Percentiles rank a stretch among this genome's conserved stretches.
phyloP scores from a whole-genome alignment of 1,139 yeast genomes.

The Geotrichum australiense region DNA sequence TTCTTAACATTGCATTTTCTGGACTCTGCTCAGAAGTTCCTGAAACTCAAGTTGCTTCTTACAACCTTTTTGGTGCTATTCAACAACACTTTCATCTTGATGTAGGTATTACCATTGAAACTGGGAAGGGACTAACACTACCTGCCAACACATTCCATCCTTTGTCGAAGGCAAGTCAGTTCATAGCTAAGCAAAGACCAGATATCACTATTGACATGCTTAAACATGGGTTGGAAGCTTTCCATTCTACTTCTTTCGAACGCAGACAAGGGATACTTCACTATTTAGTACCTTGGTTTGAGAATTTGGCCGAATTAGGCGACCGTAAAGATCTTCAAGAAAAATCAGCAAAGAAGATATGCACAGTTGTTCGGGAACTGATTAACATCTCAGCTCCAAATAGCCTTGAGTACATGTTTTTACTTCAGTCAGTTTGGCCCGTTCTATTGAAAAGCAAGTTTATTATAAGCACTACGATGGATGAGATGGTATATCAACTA shows the following conservation, averaged over 20 bases:
- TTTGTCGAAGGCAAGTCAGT: slow-evolving; percentile 51
- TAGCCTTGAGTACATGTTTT: slow-evolving; percentile 39
- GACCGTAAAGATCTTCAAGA: slow-evolving; percentile 10
- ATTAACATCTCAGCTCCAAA: slow-evolving; percentile 49
- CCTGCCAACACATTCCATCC: slow-evolving; percentile 66
- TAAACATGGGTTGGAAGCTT: slow-evolving; percentile 53
- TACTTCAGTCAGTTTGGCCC: slow-evolving; percentile 63
- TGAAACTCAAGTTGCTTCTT: slow-evolving; percentile 58
- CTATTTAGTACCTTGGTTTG: slow-evolving; percentile 73
- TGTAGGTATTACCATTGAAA: slow-evolving; percentile 30
- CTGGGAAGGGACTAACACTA: slow-evolving; percentile 57
- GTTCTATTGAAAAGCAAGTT: slow-evolving; percentile 25
- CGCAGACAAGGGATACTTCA: slow-evolving; percentile 43
- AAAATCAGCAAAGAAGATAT: slow-evolving; percentile 49
- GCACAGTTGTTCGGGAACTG: slow-evolving; percentile 56
- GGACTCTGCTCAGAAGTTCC: slow-evolving; percentile 57
- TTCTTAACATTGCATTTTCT: slow-evolving; percentile 59
- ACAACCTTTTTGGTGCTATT: slow-evolving; percentile 56
- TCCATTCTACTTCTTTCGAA: slow-evolving; percentile 38
- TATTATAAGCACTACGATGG: slow-evolving; percentile 12
- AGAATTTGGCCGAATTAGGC: slow-evolving; percentile 54
- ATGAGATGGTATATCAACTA: slow-evolving; percentile 13
- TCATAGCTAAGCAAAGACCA: slow-evolving; percentile 52
- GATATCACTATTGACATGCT: slow-evolving; percentile 58
- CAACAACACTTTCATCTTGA: slow-evolving; percentile 55